phyloP scores from a whole-genome alignment of 352 stramenopile genomes.

The Phytopythium boreale region DNA sequence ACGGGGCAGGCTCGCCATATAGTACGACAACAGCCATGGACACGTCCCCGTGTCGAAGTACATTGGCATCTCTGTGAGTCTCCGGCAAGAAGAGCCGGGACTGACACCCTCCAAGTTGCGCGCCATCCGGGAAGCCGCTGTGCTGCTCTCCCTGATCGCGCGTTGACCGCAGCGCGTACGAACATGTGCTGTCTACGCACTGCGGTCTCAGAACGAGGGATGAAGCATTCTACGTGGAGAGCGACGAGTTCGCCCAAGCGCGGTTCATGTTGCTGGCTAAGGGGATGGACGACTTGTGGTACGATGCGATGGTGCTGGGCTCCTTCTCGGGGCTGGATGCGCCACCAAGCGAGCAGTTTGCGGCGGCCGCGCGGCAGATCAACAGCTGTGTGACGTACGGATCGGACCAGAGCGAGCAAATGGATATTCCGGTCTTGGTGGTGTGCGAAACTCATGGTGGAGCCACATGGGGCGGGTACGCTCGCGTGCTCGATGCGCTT shows the following conservation, averaged over 20 bases:
- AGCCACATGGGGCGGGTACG: background rate
- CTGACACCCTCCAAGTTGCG: background rate
- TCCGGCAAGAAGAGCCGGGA: background rate
- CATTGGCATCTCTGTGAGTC: background rate
- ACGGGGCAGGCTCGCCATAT: background rate
- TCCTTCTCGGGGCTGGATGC: background rate
- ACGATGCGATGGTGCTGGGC: background rate
- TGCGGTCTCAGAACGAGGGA: background rate
- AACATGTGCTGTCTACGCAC: background rate
- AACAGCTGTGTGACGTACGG: background rate
- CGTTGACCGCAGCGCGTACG: background rate
- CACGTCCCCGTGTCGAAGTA: background rate
- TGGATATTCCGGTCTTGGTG: background rate
- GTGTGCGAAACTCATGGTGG: too few species aligned
- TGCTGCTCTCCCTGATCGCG: slow-evolving; percentile 1
- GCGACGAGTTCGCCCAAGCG: background rate
- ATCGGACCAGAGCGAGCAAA: background rate
- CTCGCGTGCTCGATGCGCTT: background rate
- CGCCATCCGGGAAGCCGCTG: background rate
- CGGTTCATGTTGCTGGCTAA: background rate
- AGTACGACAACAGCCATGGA: background rate
- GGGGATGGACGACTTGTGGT: background rate
- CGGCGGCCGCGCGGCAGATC: background rate
- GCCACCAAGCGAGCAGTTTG: background rate
- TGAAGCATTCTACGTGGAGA: background rate